Base-by-base conservation (phyloP, 1,139 yeast genomes). In the Candida sojae region DNA sequence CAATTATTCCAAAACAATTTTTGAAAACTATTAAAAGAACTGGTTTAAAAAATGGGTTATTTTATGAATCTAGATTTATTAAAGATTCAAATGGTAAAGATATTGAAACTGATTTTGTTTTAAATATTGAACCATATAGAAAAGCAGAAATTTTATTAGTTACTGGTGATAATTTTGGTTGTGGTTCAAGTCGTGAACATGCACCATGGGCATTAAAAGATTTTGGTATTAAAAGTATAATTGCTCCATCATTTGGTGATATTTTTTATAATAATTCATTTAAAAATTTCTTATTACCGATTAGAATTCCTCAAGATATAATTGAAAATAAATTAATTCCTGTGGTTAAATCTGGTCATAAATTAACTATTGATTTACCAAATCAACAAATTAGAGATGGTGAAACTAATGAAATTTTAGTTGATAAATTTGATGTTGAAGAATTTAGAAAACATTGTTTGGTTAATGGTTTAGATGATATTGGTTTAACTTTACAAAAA, bases 171-270 rank as follows among this genome's bases (percentile, higher is more conserved):
- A 93, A 93, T 75, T 93, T 93, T 66, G 99, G 99, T 56, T 93
- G 99, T 76, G 99, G 99, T 61, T 92, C 98, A 39, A 91, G 97
- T 5, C 89, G 99, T 79, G 99, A 93, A 70, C 99, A 93, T 63
- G 99, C 99, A 25, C 98, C 99, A 50, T 93, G 99, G 99, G 99
- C 99, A 3, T 80, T 93, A 57, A 92, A 90, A 62, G 99, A 93
- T 71, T 93, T 93, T 62, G 99, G 99, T 67, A 91, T 93, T 68
- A 86, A 88, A 68, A 87, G 93, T 55, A 88, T 93, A 65, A 91
- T 93, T 70, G 98, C 99, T 4, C 98, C 98, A 51, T 90, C 97
- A 1, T 93, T 92, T 61, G 99, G 99, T 66, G 99, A 93, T 70
- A 93, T 93, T 61, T 93, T 93, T 79, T 92, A 89, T 82, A 93